Conservation (phyloP, 106 monocot species). For the Ottelia alismoides region DNA sequence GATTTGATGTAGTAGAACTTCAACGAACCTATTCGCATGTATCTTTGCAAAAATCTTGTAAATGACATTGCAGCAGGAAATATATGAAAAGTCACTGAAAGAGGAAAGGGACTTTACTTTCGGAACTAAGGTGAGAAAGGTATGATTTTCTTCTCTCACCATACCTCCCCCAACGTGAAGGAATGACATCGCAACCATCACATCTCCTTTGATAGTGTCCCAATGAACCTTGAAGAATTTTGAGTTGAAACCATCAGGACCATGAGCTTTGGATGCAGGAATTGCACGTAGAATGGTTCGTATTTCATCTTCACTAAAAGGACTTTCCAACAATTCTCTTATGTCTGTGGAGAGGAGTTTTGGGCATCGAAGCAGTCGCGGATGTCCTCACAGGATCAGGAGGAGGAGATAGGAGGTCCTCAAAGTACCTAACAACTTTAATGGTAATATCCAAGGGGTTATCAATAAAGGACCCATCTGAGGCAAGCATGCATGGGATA, state of each 20-base stretch:
- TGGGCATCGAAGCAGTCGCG: no score
- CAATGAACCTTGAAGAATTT: background rate
- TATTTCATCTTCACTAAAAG: no score
- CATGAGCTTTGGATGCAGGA: no score
- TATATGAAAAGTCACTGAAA: background rate
- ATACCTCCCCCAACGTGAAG: background rate
- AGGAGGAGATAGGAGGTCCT: no score
- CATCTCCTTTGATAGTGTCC: background rate
- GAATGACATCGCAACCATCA: background rate
- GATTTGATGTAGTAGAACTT: background rate
- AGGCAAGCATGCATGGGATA: no score
- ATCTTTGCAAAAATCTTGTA: background rate
- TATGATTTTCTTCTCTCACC: constrained; percentile 1
- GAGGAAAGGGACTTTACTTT: background rate
- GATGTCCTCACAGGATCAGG: no score
- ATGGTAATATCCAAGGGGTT: no score
- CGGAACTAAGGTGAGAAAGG: background rate
- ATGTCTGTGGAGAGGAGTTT: no score
- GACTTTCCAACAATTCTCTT: no score
- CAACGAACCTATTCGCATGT: background rate
- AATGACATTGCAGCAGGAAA: background rate
- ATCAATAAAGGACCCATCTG: no score
- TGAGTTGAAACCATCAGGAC: background rate
- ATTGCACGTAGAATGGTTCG: no score
- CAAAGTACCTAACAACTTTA: no score